These are phyloP conservation scores for Smittium culicis DNA, from an alignment of 371 early-diverging fungal species.

Conservation along the genomic window DNA sequence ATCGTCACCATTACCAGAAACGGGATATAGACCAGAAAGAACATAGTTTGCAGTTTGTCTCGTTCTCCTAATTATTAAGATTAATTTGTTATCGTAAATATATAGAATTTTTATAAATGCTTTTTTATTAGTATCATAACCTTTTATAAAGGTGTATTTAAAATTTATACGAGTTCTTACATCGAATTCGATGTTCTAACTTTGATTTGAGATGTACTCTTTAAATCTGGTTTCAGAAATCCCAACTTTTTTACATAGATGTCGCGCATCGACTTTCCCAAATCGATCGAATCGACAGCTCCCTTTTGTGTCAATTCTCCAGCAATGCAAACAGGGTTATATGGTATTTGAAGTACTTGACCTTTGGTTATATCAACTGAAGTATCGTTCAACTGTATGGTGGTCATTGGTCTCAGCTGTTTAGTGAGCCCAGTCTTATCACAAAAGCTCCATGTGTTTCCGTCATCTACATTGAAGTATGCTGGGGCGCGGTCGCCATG, in stretches of 20 bases:
- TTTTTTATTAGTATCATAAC: background rate
- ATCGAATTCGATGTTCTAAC: background rate
- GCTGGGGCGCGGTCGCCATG: conserved; percentile 26
- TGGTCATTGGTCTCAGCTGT: conserved; percentile 16
- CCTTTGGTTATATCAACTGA: conserved; percentile 4
- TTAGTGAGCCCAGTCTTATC: conserved; percentile 14
- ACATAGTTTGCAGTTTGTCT: background rate
- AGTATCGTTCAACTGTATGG: conserved; percentile 11
- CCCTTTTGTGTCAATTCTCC: conserved; percentile 41
- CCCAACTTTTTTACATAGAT: conserved; percentile 39
- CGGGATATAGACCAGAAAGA: background rate
- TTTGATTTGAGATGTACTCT: background rate
- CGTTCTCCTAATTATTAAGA: background rate
- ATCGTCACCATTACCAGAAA: background rate
- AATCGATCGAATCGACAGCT: conserved; percentile 32
- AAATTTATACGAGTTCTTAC: too few species aligned
- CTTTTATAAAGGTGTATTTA: conserved; percentile 4
- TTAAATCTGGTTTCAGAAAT: conserved; percentile 20
- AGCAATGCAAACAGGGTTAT: conserved; percentile 26
- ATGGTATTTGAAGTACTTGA: background rate
- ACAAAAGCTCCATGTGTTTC: conserved; percentile 23
- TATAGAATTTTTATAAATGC: background rate
- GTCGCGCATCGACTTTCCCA: conserved; percentile 34
- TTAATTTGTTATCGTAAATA: background rate
- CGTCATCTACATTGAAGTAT: conserved; percentile 16